Evolutionary conservation across 2,329 filamentous ascomycete genomes (phyloP), one percentile per base, ranked within the genome.

Genomic region (Pseudodiploospora longispora): DNA sequence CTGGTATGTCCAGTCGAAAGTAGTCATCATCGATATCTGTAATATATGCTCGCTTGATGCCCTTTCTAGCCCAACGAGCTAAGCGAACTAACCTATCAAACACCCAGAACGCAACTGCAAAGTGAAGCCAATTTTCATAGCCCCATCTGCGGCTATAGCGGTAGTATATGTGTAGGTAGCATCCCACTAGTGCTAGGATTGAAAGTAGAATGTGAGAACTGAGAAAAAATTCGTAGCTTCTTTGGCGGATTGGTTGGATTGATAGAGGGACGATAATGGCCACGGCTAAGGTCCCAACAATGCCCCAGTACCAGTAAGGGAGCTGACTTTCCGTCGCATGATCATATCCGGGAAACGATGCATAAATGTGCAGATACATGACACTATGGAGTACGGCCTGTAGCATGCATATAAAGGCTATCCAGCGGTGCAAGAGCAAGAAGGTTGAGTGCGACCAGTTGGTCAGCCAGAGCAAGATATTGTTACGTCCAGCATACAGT

Each of bases 391-490:
- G 38, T 6, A 67, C 53, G 1, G 66, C 69, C 38, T 78, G 64
- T 0, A 75, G 37, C 1, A 65, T 64, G 28, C 61, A 66, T 6
- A 76, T 58, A 27, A 63, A 56, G 1, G 71, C 72, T 1, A 72
- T 56, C 70, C 70, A 75, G 8, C 71, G 62, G 48, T 78, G 73
- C 0, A 75, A 57, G 0, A 75, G 53, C 3, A 75, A 47, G 42
- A 63, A 75, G 0, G 74, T 76, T 0, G 64, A 63, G 47, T 72
- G 67, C 1, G 61, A 66, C 71, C 72, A 76, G 50, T 70, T 64
- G 1, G 73, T 74, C 1, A 73, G 35, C 57, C 64, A 69, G 0
- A 75, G 60, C 0, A 74, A 60, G 3, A 75, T 27, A 42, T 70
- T 75, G 50, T 76, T 75, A 1, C 73, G 58, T 0, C 64, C 59